Evolutionary conservation across 768 basidiomycete species (phyloP).

Genomic region (Dentipellis sp.): DNA sequence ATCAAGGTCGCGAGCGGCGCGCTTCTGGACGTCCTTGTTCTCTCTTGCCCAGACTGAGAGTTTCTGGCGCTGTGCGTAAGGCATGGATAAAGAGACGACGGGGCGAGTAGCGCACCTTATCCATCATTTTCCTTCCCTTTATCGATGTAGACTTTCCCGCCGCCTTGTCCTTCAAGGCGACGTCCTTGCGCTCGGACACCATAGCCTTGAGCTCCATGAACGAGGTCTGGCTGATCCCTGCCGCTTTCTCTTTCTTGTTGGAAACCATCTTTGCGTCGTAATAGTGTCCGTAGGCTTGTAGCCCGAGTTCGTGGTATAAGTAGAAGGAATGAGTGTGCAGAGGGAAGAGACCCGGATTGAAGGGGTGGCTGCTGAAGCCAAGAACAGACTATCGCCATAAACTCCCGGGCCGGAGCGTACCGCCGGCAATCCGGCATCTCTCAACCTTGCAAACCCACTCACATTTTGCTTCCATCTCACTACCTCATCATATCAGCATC

Average conservation of each 20-base stretch:
- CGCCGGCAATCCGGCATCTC: no score
- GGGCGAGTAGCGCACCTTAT: conserved; percentile 43
- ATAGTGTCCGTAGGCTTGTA: no score
- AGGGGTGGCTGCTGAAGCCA: no score
- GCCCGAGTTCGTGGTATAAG: no score
- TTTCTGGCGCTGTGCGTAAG: conserved; percentile 38
- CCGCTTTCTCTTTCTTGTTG: conserved; percentile 52
- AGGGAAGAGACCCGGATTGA: no score
- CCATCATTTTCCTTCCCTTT: conserved; percentile 55
- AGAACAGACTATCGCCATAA: no score
- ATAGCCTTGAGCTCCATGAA: conserved; percentile 76
- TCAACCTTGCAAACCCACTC: no score
- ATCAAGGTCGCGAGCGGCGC: conserved; percentile 61
- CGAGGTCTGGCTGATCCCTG: conserved; percentile 62
- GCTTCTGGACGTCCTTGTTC: conserved; percentile 62
- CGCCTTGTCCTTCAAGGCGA: conserved; percentile 57
- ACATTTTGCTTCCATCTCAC: no score
- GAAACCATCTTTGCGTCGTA: conserved; percentile 31
- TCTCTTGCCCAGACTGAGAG: conserved; percentile 66
- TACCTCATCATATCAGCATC: no score
- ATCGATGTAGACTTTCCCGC: conserved; percentile 42
- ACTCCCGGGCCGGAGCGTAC: no score
- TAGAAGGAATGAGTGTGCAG: no score
- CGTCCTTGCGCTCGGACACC: conserved; percentile 43
- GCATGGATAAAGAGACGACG: background rate